Base-by-base conservation (phyloP, 352 stramenopile genomes). In the Globisporangium abappressorium region DNA sequence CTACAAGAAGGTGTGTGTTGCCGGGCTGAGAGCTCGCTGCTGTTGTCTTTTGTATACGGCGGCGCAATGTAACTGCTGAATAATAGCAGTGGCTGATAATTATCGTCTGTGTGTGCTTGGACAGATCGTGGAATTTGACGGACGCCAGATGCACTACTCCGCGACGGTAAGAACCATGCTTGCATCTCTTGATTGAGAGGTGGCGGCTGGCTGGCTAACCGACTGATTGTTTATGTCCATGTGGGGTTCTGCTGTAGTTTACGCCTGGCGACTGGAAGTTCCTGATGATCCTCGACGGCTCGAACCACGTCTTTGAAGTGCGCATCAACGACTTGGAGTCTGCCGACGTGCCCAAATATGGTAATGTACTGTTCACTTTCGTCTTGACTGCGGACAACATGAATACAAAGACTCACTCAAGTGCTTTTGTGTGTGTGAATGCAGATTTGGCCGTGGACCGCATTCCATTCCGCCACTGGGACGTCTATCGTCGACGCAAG, bases 291-390 rank as follows among this genome's bases (percentile, higher is more conserved):
- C 68, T 95, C 34, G 87, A 95, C 30, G 79, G 83, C 58, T 78
- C 86, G 6, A 92, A 92, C 69, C 65, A 79, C 28, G 80, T 81
- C 22, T 87, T 95, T 57, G 87, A 95, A 82, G 84, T 95, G 34
- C 87, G 85, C 62, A 95, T 95, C 64, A 93, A 94, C 58, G 87
- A 95, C 56, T 68, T 92, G 41, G 87, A 94, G 67, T 80, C 80
- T 4, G 69, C 46, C 1, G 84, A 93, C 4, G 77, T 92, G n/a
- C 85, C 87, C 46, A 94, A 94, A 85, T 95, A 95, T 76, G 85
- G 85, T 93, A 69, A 30, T 69, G n/a, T 34, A 15, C 30, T 58
- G 14, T n/a, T 58, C 14, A 33, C 8, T 9, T 2, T 6, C 26
- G 26, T 58, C 24, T 26, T 55, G 33, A 3, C 14, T 46, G 30